Base-by-base conservation (phyloP, 768 basidiomycete species). In the Melanogaster broomeanus region DNA sequence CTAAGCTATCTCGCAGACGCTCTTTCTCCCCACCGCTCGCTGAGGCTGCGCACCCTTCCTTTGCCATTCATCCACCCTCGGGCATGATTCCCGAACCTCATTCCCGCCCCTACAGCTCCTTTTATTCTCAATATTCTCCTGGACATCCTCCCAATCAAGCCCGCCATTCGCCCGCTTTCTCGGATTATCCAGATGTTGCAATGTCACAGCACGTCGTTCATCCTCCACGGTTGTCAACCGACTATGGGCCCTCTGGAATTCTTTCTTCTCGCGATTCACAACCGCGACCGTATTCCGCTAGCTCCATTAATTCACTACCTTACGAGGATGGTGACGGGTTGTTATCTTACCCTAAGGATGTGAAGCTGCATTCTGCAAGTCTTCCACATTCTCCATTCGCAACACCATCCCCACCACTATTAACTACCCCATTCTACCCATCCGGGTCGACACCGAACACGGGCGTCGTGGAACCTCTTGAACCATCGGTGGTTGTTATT, bases 351-450 rank as follows among this genome's bases (percentile, higher is more conserved):
- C 49, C 53, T n/a, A 18, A 48, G 19, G 40, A 31, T 18, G 22
- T 56, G 44, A 54, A 54, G n/a, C 53, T n/a, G 8, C 47, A 44
- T 33, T 42, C 45, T 35, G 47, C 37, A 27, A 44, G 49, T 33
- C 33, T 49, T 37, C 28, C 45, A 6, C 45, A 59, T 11, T 45
- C 48, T 6, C 43, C 57, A 28, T 61, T 61, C 34, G 46, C 42
- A 33, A 53, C 61, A 4, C 53, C 58, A 9, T 67, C 68, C 6
- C 66, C 60, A 10, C 65, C 68, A 37, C 48, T 66, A 27, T 49
- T 63, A 28, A 64, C 63, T 15, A 62, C 67, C 22, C 59, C 68
- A 19, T 73, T 69, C 53, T 64, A 70, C 42, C 66, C 72, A 18
- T 22, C 54, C 13, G 53, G 55, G 42, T 48, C 50, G 22, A 45